Percentiles rank a stretch among this genome's conserved stretches.
Evolutionary conservation across 345 rosid genomes (phyloP).

Genomic region (Populus euphratica): DNA sequence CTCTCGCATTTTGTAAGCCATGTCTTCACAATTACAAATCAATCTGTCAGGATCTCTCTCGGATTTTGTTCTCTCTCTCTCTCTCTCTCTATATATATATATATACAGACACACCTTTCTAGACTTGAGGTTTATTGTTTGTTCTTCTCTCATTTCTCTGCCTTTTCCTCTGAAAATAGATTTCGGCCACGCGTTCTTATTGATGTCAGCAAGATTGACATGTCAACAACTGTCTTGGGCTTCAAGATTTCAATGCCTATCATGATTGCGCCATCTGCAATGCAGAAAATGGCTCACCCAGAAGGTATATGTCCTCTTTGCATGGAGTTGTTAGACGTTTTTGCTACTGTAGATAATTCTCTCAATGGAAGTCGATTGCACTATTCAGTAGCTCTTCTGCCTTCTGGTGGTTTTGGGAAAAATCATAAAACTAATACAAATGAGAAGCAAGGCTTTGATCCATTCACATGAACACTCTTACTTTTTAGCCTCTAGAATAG

Average conservation of each 20-base stretch:
- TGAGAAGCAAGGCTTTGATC: no score
- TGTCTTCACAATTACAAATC: not conserved
- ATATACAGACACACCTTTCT: not conserved
- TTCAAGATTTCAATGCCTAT: slow-evolving; percentile 92
- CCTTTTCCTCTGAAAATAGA: slow-evolving; percentile 27
- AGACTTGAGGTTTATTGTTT: not conserved
- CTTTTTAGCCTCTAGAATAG: no score
- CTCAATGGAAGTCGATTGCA: not conserved
- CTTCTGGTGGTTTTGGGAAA: not conserved
- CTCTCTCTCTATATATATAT: no score
- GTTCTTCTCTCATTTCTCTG: not conserved
- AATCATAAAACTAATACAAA: not conserved
- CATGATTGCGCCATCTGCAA: slow-evolving; percentile 95
- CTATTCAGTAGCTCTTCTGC: not conserved
- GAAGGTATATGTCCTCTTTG: slow-evolving; percentile 43
- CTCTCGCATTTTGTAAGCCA: slow-evolving; percentile 72
- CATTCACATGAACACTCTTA: no score
- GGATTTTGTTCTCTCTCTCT: no score
- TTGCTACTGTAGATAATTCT: not conserved
- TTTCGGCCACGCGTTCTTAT: slow-evolving; percentile 87
- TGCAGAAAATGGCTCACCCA: slow-evolving; percentile 99
- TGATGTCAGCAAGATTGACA: slow-evolving; percentile 82
- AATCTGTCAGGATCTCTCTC: no score
- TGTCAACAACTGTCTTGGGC: slow-evolving; percentile 70
- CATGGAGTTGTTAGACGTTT: not conserved